Conservation (phyloP, 768 basidiomycete genomes). For the Suillus decipiens region DNA sequence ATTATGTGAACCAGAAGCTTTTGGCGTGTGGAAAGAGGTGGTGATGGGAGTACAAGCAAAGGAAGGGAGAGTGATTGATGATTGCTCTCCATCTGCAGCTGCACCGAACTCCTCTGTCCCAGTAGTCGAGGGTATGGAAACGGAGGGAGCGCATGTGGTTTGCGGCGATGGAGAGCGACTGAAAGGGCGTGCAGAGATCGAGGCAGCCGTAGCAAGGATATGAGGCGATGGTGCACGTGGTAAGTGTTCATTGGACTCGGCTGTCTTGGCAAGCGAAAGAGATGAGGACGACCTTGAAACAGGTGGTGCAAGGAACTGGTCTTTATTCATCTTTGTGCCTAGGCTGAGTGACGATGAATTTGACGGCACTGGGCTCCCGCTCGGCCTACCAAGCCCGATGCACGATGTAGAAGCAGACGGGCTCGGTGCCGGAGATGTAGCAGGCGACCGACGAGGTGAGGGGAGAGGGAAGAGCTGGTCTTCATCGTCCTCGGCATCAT, state of each 20-base stretch:
- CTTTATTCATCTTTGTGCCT: slow-evolving; percentile 5
- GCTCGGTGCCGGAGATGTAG: slow-evolving; percentile 39
- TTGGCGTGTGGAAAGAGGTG: slow-evolving; percentile 12
- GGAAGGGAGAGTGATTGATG: not conserved
- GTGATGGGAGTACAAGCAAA: slow-evolving; percentile 3
- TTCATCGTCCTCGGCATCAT: slow-evolving; percentile 55
- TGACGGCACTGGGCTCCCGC: slow-evolving; percentile 20
- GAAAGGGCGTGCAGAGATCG: slow-evolving; percentile 25
- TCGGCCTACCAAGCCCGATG: slow-evolving; percentile 14
- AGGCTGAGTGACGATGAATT: slow-evolving; percentile 20
- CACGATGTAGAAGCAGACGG: slow-evolving; percentile 33
- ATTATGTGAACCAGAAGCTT: slow-evolving; percentile 9
- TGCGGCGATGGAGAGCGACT: slow-evolving; percentile 14
- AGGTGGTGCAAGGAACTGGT: slow-evolving; percentile 24
- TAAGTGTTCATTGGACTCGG: slow-evolving; percentile 17
- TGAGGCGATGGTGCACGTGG: slow-evolving; percentile 25
- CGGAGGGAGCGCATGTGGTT: slow-evolving; percentile 13
- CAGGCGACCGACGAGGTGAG: slow-evolving; percentile 56
- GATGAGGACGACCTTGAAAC: slow-evolving; percentile 26
- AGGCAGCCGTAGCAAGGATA: slow-evolving; percentile 22
- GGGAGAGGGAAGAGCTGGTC: slow-evolving; percentile 60
- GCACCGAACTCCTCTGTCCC: not conserved
- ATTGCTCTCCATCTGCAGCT: not conserved
- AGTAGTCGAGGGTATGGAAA: not conserved
- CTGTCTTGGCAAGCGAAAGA: slow-evolving; percentile 23